Evolutionary conservation across 2,329 filamentous ascomycete genomes (phyloP), one percentile per base, ranked within the genome.

Genomic region (Fusarium incarnatum): DNA sequence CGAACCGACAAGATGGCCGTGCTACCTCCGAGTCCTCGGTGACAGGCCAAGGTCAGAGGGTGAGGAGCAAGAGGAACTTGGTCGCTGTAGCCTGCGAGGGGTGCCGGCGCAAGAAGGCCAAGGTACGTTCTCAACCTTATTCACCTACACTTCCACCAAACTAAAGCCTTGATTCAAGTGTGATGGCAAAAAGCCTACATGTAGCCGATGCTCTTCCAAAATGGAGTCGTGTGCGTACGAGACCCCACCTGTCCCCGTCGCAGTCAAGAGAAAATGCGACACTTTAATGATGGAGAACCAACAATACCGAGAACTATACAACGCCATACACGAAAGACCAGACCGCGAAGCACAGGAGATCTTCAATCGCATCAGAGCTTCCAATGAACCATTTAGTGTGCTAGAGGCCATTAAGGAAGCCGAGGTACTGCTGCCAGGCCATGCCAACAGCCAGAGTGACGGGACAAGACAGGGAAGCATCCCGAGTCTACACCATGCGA

Each of bases 261-360:
- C 40, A 7, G 32, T 65, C 11, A 64, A 65, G 32, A 64, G 60
- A 27, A 65, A 48, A 18, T 65, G 49, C 34, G 60, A 65, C 7
- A 37, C 42, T 5, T 22, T 65, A 12, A 50, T 65, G 30, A 20
- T 59, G 4, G 62, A 65, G 12, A 65, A 65, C 20, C 54, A 52
- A 9, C 60, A 65, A 34, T 65, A 65, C 13, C 60, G 62, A 58
- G 62, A 65, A n/a, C 32, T 65, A 1, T 65, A 65, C 42, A 45
- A 27, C 16, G 60, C 62, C 20, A 65, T 65, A 22, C 42, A 52
- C 9, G 45, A 52, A 25, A 64, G 47, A 34, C 23, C 60, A 11
- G 60, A 65, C 8, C 10, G 32, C 15, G 62, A 65, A 10, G 62
- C 62, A 7, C 60, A 46, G 23, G 60, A 65, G 4, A 60, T 65